Conservation (phyloP, 495 filamentous ascomycete genomes). For the Pseudomonodictys pantanalensis region DNA sequence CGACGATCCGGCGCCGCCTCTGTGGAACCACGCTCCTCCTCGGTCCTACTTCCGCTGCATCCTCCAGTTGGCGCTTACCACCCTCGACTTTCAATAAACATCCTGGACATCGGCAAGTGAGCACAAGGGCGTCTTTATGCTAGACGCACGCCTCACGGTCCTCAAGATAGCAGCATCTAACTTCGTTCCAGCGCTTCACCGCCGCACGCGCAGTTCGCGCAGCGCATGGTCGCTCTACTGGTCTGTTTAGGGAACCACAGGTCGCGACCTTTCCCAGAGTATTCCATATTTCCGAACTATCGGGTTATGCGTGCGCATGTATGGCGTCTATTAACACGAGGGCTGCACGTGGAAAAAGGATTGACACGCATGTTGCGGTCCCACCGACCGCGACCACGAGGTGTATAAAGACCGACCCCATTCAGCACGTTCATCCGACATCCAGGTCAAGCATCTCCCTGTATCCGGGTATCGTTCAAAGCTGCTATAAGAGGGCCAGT, state of each 20-base stretch:
- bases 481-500: background rate
- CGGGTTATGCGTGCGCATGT: conserved; percentile 6
- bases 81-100: conserved; percentile 16
- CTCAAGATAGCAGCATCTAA: background rate
- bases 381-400: too few species aligned
- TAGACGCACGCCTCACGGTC: background rate
- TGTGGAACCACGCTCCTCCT: background rate
- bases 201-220: background rate
- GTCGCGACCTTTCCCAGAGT: background rate
- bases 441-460: conserved; percentile 12
- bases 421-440: conserved; percentile 2
- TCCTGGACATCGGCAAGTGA: conserved; percentile 12
- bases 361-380: background rate
- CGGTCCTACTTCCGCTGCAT: too few species aligned
- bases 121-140: background rate
- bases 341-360: conserved; percentile 2
- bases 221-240: background rate
- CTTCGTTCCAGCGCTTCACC: background rate
- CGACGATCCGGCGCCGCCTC: background rate
- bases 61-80: background rate
- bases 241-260: background rate
- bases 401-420: background rate
- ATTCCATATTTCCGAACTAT: conserved; percentile 4
- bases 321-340: conserved; percentile 9
- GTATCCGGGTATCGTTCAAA: background rate